A percentile compares a stretch with the other conserved stretches of the same genome.
These are phyloP conservation scores for Plenodomus lindquistii DNA, from an alignment of 2,329 filamentous ascomycete genomes.

Conservation along the genomic window DNA sequence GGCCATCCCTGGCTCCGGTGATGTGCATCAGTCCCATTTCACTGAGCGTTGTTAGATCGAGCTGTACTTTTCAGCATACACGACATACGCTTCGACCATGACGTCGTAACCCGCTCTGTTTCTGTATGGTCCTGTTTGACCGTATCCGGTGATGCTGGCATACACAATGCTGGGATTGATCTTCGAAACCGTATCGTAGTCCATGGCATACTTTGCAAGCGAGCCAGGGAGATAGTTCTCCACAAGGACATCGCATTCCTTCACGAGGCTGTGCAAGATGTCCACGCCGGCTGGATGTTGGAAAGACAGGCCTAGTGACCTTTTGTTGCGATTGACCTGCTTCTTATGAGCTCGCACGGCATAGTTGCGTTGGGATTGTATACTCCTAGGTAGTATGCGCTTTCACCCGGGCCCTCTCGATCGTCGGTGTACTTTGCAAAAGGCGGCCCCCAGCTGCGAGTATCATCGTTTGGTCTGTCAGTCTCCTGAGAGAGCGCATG, in stretches of 20 bases:
- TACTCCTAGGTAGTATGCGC: conserved; percentile 92
- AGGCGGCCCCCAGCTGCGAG: conserved; percentile 92
- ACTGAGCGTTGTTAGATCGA: conserved; percentile 33
- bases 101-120: conserved; percentile 94
- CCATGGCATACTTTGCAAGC: conserved; percentile 87
- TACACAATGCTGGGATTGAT: conserved; percentile 91
- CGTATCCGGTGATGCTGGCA: conserved; percentile 95
- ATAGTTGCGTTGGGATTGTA: neutral
- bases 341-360: neutral
- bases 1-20: conserved; percentile 82
- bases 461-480: conserved; percentile 79
- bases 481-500: neutral
- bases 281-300: conserved; percentile 80
- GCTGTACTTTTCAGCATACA: neutral
- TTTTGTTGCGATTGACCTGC: conserved; percentile 96
- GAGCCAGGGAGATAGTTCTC: conserved; percentile 95
- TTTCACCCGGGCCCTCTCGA: conserved; percentile 76
- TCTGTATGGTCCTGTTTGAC: conserved; percentile 89
- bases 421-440: conserved; percentile 76
- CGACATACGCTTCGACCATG: conserved; percentile 83
- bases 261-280: conserved; percentile 82
- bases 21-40: conserved; percentile 99
- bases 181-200: conserved; percentile 77
- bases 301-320: conserved; percentile 89
- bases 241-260: conserved; percentile 87